Evolutionary conservation across 768 basidiomycete genomes (phyloP), one percentile per base, ranked within the genome.

Genomic region (Cystofilobasidium capitatum): DNA sequence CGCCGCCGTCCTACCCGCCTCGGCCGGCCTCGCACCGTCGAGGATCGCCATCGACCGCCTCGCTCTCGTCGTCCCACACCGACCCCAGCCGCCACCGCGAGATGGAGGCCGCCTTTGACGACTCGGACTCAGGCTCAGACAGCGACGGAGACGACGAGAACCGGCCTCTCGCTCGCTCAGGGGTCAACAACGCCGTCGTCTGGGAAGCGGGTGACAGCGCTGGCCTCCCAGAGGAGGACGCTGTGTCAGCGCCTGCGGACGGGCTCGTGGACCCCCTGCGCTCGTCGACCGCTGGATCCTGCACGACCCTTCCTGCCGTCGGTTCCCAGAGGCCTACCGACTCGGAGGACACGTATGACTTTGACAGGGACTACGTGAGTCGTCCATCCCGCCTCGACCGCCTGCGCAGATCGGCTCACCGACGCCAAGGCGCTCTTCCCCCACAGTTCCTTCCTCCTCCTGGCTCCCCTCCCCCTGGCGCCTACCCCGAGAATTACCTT

Each of bases 321-420:
- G 31, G 5, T 2, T 20, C 49, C 24, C 24, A 29, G 13, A 33
- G 5, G 4, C 12, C 20, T 31, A 51, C 58, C 12, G 65, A 61
- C 17, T 58, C 33, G 2, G 58, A 66, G 65, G 33, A 44, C n/a
- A 47, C 35, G 14, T 68, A 68, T 31, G 66, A 68, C 54, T 68
- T 68, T 57, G 66, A 68, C 39, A 51, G 66, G 7, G 66, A 68
- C 55, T 68, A 68, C 54, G 66, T 68, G 54, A 49, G 65, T 66
- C 57, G 13, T 24, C 24, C n/a, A n/a, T n/a, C n/a, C n/a, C n/a
- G n/a, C n/a, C n/a, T n/a, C n/a, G n/a, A n/a, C n/a, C n/a, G n/a
- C n/a, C n/a, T n/a, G n/a, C n/a, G n/a, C n/a, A n/a, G n/a, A n/a
- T n/a, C n/a, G n/a, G n/a, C n/a, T n/a, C n/a, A n/a, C n/a, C n/a